Conservation (phyloP, 2,329 filamentous ascomycete genomes). For the Colletotrichum kahawae region DNA sequence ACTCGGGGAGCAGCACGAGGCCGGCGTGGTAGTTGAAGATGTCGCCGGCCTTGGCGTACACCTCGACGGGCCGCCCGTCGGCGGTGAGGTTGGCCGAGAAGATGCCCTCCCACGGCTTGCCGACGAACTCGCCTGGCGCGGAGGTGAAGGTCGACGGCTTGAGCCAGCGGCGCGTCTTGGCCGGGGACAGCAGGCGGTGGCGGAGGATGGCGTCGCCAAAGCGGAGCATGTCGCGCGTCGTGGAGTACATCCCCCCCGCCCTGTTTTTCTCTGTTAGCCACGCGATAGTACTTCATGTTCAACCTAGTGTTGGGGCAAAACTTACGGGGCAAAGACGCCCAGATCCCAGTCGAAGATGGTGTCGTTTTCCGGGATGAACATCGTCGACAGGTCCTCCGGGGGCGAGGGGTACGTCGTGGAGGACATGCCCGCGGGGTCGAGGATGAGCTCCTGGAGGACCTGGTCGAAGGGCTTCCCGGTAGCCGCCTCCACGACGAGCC, state of each 20-base stretch:
- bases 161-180: slow-evolving; percentile 48
- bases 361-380: slow-evolving; percentile 41
- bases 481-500: slow-evolving; percentile 48
- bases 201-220: slow-evolving; percentile 47
- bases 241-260: slow-evolving; percentile 46
- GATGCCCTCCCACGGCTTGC: slow-evolving; percentile 53
- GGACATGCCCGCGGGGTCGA: slow-evolving; percentile 46
- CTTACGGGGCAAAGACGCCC: slow-evolving; percentile 39
- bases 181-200: slow-evolving; percentile 43
- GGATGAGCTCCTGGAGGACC: slow-evolving; percentile 43
- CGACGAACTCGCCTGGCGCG: slow-evolving; percentile 41
- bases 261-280: slow-evolving; percentile 22
- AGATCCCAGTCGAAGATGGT: slow-evolving; percentile 36
- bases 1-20: slow-evolving; percentile 49
- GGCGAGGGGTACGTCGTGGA: slow-evolving; percentile 41
- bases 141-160: slow-evolving; percentile 45
- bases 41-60: slow-evolving; percentile 53
- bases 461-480: slow-evolving; percentile 44
- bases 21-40: slow-evolving; percentile 44
- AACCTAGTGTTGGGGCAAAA: background rate
- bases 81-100: slow-evolving; percentile 39
- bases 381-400: slow-evolving; percentile 25
- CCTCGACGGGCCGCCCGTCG: slow-evolving; percentile 45
- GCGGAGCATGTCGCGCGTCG: slow-evolving; percentile 43
- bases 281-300: background rate